Conservation (phyloP, 78 protist species). For the Emiliania huxleyi region DNA sequence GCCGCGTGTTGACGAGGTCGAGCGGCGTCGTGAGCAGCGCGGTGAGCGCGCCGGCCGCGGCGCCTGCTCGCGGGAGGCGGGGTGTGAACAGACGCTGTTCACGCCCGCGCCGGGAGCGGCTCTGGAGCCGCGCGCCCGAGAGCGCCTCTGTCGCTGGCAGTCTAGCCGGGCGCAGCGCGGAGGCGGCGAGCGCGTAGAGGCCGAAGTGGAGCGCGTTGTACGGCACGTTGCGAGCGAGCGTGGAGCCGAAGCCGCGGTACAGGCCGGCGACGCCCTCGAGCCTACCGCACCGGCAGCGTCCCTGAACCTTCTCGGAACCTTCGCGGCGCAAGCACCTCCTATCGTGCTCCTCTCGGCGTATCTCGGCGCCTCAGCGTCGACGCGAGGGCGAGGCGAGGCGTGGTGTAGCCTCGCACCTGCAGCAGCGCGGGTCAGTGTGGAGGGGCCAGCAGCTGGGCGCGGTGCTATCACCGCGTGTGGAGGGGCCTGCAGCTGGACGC, state of each 20-base stretch:
- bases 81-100: too few species aligned
- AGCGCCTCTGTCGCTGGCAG: background rate
- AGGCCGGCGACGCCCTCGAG: background rate
- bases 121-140: too few species aligned
- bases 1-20: background rate
- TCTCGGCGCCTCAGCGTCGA: background rate
- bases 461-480: too few species aligned
- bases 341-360: too few species aligned
- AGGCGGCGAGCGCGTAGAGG: background rate
- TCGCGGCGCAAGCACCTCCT: too few species aligned
- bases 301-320: too few species aligned
- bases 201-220: conserved; percentile 8
- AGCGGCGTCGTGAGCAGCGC: background rate
- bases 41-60: background rate
- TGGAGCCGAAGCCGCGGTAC: background rate
- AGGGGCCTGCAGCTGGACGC: background rate
- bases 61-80: too few species aligned
- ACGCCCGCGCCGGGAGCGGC: too few species aligned
- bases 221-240: background rate
- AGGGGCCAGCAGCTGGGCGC: too few species aligned
- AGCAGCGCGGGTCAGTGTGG: too few species aligned
- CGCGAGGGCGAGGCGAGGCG: background rate
- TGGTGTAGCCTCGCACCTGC: background rate
- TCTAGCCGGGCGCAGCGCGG: background rate
- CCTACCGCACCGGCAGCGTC: too few species aligned